Percentiles rank a stretch among this genome's conserved stretches.
phyloP scores from a whole-genome alignment of 2,329 filamentous ascomycete genomes.

The Penicillium fuscoglaucum region DNA sequence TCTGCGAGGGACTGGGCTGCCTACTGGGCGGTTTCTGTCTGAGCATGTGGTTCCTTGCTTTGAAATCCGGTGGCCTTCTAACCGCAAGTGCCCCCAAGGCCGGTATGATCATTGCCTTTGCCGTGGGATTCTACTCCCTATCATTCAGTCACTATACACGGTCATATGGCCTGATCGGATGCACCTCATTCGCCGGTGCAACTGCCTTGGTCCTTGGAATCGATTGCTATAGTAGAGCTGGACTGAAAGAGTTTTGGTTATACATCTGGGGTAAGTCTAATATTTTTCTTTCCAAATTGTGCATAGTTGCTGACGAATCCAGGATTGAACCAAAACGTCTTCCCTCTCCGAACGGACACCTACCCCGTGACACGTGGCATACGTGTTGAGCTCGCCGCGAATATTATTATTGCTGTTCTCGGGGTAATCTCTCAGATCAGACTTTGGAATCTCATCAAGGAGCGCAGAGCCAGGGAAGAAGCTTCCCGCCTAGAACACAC shows the following conservation, averaged over 20 bases:
- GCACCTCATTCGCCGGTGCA: constrained; percentile 77
- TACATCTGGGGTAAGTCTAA: constrained; percentile 74
- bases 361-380: constrained; percentile 88
- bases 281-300: not conserved
- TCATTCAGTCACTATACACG: constrained; percentile 79
- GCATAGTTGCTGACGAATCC: constrained; percentile 13
- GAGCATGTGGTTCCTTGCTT: constrained; percentile 84
- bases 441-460: constrained; percentile 76
- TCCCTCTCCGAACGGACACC: constrained; percentile 71
- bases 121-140: constrained; percentile 65
- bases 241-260: constrained; percentile 93
- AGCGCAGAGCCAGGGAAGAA: constrained; percentile 50
- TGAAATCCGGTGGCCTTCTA: constrained; percentile 75
- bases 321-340: constrained; percentile 74
- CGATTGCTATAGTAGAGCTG: constrained; percentile 86
- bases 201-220: constrained; percentile 79
- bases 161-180: constrained; percentile 72
- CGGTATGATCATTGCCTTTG: constrained; percentile 74
- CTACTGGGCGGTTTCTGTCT: constrained; percentile 82
- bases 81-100: constrained; percentile 61
- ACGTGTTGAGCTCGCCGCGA: constrained; percentile 76
- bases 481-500: constrained; percentile 52
- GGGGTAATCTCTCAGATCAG: constrained; percentile 83
- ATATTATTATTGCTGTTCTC: constrained; percentile 70
- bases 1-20: constrained; percentile 82